phyloP scores from a whole-genome alignment of 495 filamentous ascomycete genomes.

The Neurospora sp. region DNA sequence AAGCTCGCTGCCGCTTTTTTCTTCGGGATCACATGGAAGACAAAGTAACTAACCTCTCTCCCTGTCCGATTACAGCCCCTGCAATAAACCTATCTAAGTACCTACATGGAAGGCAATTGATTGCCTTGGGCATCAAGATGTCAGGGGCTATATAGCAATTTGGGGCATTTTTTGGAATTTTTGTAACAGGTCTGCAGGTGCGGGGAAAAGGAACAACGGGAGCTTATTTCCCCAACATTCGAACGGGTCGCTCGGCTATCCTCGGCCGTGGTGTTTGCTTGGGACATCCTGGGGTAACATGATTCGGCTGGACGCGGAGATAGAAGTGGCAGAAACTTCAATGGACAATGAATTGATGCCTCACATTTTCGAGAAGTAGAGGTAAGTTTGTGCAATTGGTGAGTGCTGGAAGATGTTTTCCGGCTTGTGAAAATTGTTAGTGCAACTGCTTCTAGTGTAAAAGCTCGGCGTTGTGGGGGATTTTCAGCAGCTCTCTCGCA shows the following conservation, averaged over 20 bases:
- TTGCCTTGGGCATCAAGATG: too few relatives aligned
- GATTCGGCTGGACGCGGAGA: neutral
- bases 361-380: neutral
- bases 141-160: too few relatives aligned
- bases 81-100: too few relatives aligned
- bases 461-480: neutral
- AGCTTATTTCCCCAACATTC: neutral
- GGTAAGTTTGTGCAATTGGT: neutral
- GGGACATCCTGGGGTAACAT: neutral
- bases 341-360: neutral
- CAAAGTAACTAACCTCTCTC: too few relatives aligned
- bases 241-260: neutral
- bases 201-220: neutral
- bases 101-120: too few relatives aligned
- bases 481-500: neutral
- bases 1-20: too few relatives aligned
- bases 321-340: neutral
- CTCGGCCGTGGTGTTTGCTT: neutral
- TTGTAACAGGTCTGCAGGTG: too few relatives aligned
- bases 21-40: too few relatives aligned
- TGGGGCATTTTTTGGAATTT: too few relatives aligned
- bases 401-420: neutral
- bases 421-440: neutral
- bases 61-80: too few relatives aligned
- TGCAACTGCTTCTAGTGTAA: neutral